These are phyloP conservation scores for Chaetomium globosum DNA, from an alignment of 2,329 filamentous ascomycete genomes.

Conservation along the genomic window DNA sequence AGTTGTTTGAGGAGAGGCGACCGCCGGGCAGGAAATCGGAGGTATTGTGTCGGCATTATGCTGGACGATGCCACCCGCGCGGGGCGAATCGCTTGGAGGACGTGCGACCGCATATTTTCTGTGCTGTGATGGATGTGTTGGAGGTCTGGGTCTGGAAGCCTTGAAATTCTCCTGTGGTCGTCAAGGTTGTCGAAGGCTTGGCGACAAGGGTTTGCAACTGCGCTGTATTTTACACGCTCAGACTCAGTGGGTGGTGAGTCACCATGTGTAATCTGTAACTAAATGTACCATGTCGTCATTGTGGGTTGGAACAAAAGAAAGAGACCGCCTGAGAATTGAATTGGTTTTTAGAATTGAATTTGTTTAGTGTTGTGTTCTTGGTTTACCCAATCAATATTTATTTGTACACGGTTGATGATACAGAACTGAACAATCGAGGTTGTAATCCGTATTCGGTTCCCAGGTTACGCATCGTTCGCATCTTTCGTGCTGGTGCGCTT, in stretches of 20 bases:
- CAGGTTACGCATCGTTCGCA: slow-evolving; percentile 62
- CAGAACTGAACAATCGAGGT: background rate
- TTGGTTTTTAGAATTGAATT: background rate
- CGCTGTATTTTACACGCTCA: no score
- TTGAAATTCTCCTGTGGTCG: slow-evolving; percentile 18
- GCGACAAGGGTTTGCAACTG: background rate
- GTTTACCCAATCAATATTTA: background rate
- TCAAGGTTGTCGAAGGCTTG: slow-evolving; percentile 22
- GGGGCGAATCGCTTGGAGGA: slow-evolving; percentile 32
- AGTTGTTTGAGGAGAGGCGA: slow-evolving; percentile 15
- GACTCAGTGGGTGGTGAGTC: background rate
- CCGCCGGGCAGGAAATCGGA: slow-evolving; percentile 7
- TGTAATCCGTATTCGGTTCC: background rate
- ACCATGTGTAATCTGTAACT: background rate
- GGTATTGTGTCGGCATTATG: slow-evolving; percentile 23
- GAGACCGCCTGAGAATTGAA: background rate
- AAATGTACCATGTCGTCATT: no score
- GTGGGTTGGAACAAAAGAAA: background rate
- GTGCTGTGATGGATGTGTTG: background rate
- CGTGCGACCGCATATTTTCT: slow-evolving; percentile 34
- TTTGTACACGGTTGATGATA: background rate
- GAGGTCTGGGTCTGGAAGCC: slow-evolving; percentile 1
- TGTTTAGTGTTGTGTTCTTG: background rate
- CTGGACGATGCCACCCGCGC: slow-evolving; percentile 26
- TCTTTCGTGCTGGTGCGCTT: slow-evolving; percentile 78